phyloP scores from a whole-genome alignment of 805 yeast species.

The Priceomyces carsonii region DNA sequence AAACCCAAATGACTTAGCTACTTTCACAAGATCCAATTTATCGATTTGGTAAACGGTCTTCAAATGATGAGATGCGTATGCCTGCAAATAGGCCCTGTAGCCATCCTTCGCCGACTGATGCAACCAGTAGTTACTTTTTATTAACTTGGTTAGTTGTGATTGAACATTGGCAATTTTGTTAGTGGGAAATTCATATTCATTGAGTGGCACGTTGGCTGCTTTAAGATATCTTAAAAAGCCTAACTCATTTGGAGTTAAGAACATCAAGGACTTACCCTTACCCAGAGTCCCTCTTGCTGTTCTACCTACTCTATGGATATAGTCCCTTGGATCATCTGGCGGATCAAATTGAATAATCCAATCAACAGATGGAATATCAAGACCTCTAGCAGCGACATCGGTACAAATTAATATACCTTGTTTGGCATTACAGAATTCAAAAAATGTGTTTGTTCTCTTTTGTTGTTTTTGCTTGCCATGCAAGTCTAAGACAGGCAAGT shows the following conservation, averaged over 20 bases:
- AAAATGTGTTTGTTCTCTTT: slow-evolving; percentile 96
- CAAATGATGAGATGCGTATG: slow-evolving; percentile 94
- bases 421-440: slow-evolving; percentile 96
- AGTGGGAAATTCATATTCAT: slow-evolving; percentile 94
- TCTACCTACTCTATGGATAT: slow-evolving; percentile 98
- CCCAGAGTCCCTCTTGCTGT: slow-evolving; percentile 94
- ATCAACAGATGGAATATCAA: slow-evolving; percentile 97
- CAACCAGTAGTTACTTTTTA: slow-evolving; percentile 88
- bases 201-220: slow-evolving; percentile 95
- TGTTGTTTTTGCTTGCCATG: slow-evolving; percentile 99
- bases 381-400: slow-evolving; percentile 98
- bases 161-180: slow-evolving; percentile 96
- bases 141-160: slow-evolving; percentile 85
- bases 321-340: slow-evolving; percentile 99
- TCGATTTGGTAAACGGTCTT: slow-evolving; percentile 97
- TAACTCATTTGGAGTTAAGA: slow-evolving; percentile 87
- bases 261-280: slow-evolving; percentile 93
- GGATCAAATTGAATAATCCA: slow-evolving; percentile 99
- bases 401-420: slow-evolving; percentile 93
- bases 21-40: slow-evolving; percentile 89
- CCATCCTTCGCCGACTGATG: slow-evolving; percentile 98
- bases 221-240: slow-evolving; percentile 94
- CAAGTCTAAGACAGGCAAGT: slow-evolving; percentile 91
- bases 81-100: slow-evolving; percentile 93
- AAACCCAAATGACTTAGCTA: slow-evolving; percentile 94